These are phyloP conservation scores for Penicillium desertorum DNA, from an alignment of 495 filamentous ascomycete species.

Conservation along the genomic window DNA sequence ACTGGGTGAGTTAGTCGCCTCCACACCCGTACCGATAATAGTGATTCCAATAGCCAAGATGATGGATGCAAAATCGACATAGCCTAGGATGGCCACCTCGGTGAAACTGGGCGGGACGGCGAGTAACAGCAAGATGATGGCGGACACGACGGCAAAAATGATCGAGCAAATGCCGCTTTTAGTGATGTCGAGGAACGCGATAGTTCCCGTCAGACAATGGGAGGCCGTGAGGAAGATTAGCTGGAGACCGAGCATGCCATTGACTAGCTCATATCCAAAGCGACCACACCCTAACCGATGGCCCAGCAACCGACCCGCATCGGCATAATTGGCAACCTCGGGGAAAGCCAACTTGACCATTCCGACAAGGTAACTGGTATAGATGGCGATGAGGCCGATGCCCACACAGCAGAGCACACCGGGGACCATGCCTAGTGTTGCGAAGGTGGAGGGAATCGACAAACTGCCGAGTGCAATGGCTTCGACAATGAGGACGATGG, in stretches of 20 bases:
- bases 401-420: constrained; percentile 53
- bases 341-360: constrained; percentile 69
- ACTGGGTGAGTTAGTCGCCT: constrained; percentile 34
- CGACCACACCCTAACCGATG: constrained; percentile 45
- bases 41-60: constrained; percentile 64
- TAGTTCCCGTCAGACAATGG: constrained; percentile 69
- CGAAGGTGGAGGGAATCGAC: constrained; percentile 58
- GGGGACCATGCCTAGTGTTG: constrained; percentile 61
- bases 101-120: constrained; percentile 58
- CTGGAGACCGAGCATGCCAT: constrained; percentile 58
- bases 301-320: constrained; percentile 61
- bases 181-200: constrained; percentile 64
- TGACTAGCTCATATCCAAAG: constrained; percentile 62
- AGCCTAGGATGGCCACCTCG: constrained; percentile 58
- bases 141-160: constrained; percentile 60
- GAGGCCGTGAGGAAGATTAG: constrained; percentile 69
- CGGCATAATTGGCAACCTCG: constrained; percentile 62
- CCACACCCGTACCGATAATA: constrained; percentile 62
- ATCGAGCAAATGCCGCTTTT: constrained; percentile 61
- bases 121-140: constrained; percentile 58
- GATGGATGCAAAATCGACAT: constrained; percentile 64
- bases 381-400: constrained; percentile 65
- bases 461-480: constrained; percentile 64
- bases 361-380: constrained; percentile 69
- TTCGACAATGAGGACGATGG: constrained; percentile 58